Conservation (phyloP, 345 rosid species). For the Populus ilicifolia region DNA sequence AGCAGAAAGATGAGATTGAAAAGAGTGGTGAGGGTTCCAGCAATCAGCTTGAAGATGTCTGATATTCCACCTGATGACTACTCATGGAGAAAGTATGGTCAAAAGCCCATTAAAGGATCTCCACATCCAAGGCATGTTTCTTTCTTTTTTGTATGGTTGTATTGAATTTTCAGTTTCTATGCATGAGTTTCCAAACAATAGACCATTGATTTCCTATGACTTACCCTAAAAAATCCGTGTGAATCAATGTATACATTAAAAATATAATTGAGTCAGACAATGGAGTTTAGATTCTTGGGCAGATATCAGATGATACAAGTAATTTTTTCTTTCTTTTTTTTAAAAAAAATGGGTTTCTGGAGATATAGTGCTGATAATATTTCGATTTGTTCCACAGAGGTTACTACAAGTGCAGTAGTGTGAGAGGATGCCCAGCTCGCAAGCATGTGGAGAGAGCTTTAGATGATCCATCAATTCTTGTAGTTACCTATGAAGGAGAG, state of each 20-base stretch:
- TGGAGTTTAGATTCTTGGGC: not conserved
- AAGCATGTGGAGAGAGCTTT: conserved; percentile 28
- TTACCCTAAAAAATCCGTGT: not conserved
- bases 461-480: conserved; percentile 26
- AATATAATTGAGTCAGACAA: not conserved
- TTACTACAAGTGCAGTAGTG: conserved; percentile 31
- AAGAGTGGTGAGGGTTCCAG: conserved; percentile 27
- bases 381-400: conserved; percentile 12
- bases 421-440: conserved; percentile 30
- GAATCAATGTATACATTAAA: not conserved
- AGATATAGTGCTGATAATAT: not conserved
- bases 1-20: conserved; percentile 24
- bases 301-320: not conserved
- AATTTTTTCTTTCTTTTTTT: not conserved
- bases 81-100: conserved; percentile 33
- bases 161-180: not conserved
- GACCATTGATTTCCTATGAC: not conserved
- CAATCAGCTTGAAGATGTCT: conserved; percentile 31
- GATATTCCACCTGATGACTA: conserved; percentile 34
- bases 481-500: conserved; percentile 29
- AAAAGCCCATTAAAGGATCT: conserved; percentile 32
- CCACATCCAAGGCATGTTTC: conserved; percentile 23
- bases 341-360: not conserved
- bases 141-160: not conserved
- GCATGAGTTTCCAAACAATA: not conserved